Conservation (phyloP, 345 rosid genomes). For the Bruguiera parviflora region DNA sequence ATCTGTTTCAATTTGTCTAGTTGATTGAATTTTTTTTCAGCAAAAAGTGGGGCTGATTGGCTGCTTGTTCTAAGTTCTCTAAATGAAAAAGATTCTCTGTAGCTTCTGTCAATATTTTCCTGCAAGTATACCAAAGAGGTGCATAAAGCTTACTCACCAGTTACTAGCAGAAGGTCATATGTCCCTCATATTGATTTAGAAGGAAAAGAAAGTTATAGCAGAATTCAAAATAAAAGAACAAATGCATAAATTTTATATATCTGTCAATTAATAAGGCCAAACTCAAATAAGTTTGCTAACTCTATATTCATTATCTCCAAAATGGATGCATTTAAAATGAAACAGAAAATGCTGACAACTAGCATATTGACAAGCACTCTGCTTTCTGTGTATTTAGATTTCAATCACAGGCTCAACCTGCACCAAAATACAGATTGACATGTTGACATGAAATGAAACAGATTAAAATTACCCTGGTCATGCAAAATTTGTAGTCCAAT, state of each 20-base stretch:
- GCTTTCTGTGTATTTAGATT: not conserved
- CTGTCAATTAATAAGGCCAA: not conserved
- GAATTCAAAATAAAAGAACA: constrained; percentile 2
- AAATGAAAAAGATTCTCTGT: constrained; percentile 37
- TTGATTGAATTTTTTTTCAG: constrained; percentile 14
- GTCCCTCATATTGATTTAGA: not conserved
- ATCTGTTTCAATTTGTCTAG: constrained; percentile 10
- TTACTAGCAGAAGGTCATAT: constrained; percentile 8
- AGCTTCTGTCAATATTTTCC: constrained; percentile 43
- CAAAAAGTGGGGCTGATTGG: constrained; percentile 32
- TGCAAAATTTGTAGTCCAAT: not conserved
- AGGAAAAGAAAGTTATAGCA: not conserved
- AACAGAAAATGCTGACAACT: not conserved
- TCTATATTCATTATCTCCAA: not conserved
- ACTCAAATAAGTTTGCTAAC: not conserved
- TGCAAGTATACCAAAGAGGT: constrained; percentile 30
- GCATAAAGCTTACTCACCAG: constrained; percentile 4
- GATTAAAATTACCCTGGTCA: constrained; percentile 2
- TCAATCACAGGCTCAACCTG: not conserved
- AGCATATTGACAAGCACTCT: not conserved
- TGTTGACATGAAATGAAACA: not conserved
- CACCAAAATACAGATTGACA: not conserved
- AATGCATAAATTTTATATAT: not conserved
- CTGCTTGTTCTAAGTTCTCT: constrained; percentile 29
- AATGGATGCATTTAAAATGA: constrained; percentile 6